A percentile compares a stretch with the other conserved stretches of the same genome.
phyloP scores from a whole-genome alignment of 2,329 filamentous ascomycete species.

The Cercospora sp. region DNA sequence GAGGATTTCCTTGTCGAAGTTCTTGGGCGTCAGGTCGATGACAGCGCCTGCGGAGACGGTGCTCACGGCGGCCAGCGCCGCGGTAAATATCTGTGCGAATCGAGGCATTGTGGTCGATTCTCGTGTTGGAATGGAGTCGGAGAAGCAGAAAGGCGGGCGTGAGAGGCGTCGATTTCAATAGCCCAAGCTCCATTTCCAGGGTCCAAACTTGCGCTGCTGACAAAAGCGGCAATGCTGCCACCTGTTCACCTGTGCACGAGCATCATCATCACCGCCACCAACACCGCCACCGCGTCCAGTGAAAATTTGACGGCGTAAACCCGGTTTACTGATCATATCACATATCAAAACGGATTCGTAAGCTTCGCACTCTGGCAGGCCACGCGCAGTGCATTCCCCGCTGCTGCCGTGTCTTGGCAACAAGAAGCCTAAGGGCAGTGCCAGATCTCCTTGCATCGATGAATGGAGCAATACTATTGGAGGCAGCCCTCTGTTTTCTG shows the following conservation, averaged over 20 bases:
- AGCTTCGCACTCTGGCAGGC: not conserved
- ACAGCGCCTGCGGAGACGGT: conserved; percentile 76
- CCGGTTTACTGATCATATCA: not conserved
- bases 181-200: conserved; percentile 4
- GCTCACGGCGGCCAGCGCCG: conserved; percentile 48
- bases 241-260: not conserved
- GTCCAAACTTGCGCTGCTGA: conserved; percentile 4
- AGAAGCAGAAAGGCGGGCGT: not conserved
- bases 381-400: not conserved
- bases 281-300: not conserved
- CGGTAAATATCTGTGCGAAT: conserved; percentile 48
- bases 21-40: conserved; percentile 81
- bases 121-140: not conserved
- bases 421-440: not conserved
- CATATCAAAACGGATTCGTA: not conserved
- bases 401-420: not conserved
- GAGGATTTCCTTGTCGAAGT: conserved; percentile 88
- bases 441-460: not conserved
- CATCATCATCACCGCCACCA: not conserved
- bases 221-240: conserved; percentile 2
- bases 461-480: not conserved
- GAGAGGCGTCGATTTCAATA: not conserved
- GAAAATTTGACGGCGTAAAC: not conserved
- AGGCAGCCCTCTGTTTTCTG: not conserved
- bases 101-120: conserved; percentile 45